These are phyloP conservation scores for Paraphoma sp. DNA, from an alignment of 2,329 filamentous ascomycete species.

Conservation along the genomic window DNA sequence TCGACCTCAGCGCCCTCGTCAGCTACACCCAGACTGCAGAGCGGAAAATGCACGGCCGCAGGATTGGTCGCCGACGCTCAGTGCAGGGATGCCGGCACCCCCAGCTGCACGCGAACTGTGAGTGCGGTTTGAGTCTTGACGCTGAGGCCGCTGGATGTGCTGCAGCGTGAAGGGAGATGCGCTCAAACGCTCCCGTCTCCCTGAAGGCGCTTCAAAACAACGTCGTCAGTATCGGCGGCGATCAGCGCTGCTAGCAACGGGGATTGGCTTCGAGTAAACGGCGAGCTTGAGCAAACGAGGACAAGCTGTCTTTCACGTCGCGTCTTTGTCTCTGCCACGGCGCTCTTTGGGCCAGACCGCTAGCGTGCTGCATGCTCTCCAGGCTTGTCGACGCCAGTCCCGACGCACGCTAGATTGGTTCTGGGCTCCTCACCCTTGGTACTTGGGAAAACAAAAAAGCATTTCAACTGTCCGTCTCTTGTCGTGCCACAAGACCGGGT, in stretches of 20 bases:
- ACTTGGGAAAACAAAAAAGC: constrained; percentile 43
- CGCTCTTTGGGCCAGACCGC: constrained; percentile 42
- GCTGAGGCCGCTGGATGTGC: constrained; percentile 11
- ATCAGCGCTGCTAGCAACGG: constrained; percentile 24
- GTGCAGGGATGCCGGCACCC: constrained; percentile 20
- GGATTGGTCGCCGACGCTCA: constrained; percentile 38
- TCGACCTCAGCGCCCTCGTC: constrained; percentile 27
- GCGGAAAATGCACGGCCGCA: constrained; percentile 33
- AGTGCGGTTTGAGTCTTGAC: constrained; percentile 14
- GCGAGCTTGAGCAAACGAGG: constrained; percentile 27
- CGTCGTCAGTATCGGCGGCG: constrained; percentile 13
- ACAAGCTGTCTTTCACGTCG: constrained; percentile 26
- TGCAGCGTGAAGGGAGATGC: constrained; percentile 21
- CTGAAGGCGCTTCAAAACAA: constrained; percentile 15
- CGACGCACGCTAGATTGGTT: constrained; percentile 35
- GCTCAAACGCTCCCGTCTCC: constrained; percentile 16
- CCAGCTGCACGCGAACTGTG: constrained; percentile 20
- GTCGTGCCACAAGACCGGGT: constrained; percentile 42
- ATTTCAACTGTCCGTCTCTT: constrained; percentile 30
- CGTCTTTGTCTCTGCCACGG: constrained; percentile 42
- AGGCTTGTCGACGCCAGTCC: constrained; percentile 45
- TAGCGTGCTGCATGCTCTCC: constrained; percentile 33
- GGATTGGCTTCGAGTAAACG: constrained; percentile 26
- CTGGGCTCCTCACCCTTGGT: constrained; percentile 40
- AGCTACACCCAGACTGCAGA: constrained; percentile 34